These are phyloP conservation scores for Alternaria consortialis DNA, from an alignment of 2,329 filamentous ascomycete species.

Conservation along the genomic window DNA sequence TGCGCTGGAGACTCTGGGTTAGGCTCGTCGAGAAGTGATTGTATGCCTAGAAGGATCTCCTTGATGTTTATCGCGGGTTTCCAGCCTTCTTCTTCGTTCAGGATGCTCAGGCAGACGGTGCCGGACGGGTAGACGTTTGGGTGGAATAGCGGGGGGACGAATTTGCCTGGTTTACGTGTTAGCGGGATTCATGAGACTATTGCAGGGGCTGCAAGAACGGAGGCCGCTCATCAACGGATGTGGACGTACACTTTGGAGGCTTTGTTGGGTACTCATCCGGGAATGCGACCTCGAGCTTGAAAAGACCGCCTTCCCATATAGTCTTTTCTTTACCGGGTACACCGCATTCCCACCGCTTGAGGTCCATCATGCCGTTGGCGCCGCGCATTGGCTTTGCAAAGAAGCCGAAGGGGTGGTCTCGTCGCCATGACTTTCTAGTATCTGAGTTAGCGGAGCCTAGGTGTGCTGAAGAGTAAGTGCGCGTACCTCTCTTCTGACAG, in stretches of 20 bases:
- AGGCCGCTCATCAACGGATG: background rate
- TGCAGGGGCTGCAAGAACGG: background rate
- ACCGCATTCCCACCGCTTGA: conserved; percentile 96
- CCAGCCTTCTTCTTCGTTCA: conserved; percentile 99
- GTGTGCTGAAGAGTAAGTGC: background rate
- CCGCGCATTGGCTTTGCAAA: conserved; percentile 88
- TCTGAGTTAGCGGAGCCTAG: conserved; percentile 23
- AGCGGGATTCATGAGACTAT: background rate
- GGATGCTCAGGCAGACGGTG: conserved; percentile 94
- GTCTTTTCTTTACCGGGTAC: conserved; percentile 97
- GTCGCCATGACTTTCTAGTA: conserved; percentile 92
- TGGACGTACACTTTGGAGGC: conserved; percentile 88
- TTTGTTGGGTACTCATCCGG: conserved; percentile 99
- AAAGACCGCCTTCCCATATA: conserved; percentile 96
- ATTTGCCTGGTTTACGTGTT: conserved; percentile 76
- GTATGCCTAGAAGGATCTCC: conserved; percentile 94
- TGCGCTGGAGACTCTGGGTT: conserved; percentile 97
- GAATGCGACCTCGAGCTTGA: conserved; percentile 92
- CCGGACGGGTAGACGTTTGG: conserved; percentile 98
- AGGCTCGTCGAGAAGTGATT: conserved; percentile 93
- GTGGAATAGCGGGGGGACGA: conserved; percentile 93
- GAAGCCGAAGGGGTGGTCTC: conserved; percentile 97
- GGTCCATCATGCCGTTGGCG: conserved; percentile 80
- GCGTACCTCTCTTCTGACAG: conserved; percentile 51
- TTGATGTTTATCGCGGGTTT: conserved; percentile 98